phyloP scores from a whole-genome alignment of 352 stramenopile genomes.

The Peronosclerospora sorghi region DNA sequence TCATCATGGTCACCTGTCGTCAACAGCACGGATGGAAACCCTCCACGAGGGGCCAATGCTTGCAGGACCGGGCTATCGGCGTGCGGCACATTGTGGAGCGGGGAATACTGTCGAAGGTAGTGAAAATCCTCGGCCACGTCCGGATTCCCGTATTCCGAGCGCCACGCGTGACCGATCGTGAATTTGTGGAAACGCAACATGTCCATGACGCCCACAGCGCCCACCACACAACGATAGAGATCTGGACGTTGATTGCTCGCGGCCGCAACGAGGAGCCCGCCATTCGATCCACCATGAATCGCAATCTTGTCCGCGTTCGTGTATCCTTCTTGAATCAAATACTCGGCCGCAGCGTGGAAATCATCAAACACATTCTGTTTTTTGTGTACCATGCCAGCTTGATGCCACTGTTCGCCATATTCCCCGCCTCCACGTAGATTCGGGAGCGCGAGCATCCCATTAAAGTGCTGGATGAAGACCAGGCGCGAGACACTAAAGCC shows the following conservation, averaged over 20 bases:
- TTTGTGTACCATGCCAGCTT: conserved; percentile 89
- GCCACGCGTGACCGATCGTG: conserved; percentile 87
- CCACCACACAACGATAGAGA: conserved; percentile 88
- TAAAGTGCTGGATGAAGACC: conserved; percentile 87
- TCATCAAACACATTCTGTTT: conserved; percentile 94
- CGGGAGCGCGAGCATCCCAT: conserved; percentile 86
- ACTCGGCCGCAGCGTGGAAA: conserved; percentile 89
- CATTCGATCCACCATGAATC: conserved; percentile 89
- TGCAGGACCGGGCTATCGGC: conserved; percentile 39
- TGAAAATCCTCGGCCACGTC: conserved; percentile 72
- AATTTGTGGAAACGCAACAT: conserved; percentile 95
- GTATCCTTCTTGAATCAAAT: conserved; percentile 84
- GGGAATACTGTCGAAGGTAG: conserved; percentile 80
- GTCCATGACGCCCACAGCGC: conserved; percentile 90
- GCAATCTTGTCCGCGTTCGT: conserved; percentile 85
- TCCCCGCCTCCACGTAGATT: conserved; percentile 92
- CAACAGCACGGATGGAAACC: conserved; percentile 74
- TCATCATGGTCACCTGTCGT: conserved; percentile 88
- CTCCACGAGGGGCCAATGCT: conserved; percentile 34
- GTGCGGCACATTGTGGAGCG: conserved; percentile 79
- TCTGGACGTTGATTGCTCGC: conserved; percentile 84
- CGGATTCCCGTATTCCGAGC: conserved; percentile 79
- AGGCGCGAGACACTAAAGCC: conserved; percentile 81
- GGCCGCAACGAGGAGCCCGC: conserved; percentile 89
- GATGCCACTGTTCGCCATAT: conserved; percentile 87